Evolutionary conservation across 257 asterid genomes (phyloP), one percentile per base, ranked within the genome.

Genomic region (Rauvolfia tetraphylla): DNA sequence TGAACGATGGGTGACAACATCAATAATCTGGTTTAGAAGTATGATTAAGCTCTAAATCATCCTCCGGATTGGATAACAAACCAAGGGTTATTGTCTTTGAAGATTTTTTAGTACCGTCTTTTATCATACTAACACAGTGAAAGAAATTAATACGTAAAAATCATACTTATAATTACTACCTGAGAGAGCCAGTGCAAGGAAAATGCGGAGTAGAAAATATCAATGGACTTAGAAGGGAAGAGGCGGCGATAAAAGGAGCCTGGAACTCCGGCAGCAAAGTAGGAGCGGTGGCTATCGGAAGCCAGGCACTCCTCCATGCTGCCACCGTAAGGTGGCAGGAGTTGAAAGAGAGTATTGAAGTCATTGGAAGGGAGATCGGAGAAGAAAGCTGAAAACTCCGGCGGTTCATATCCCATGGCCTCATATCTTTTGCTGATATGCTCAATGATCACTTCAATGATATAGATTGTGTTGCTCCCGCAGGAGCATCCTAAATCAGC

Each of bases 111-210:
- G 4, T n/a, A n/a, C n/a, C n/a, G n/a, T n/a, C n/a, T n/a, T n/a
- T n/a, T n/a, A n/a, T n/a, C n/a, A n/a, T n/a, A n/a, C n/a, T n/a
- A n/a, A n/a, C n/a, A n/a, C n/a, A n/a, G n/a, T n/a, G n/a, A n/a
- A n/a, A n/a, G n/a, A n/a, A n/a, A n/a, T n/a, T n/a, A n/a, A n/a
- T n/a, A n/a, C n/a, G n/a, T n/a, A n/a, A n/a, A n/a, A n/a, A n/a
- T 53, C 7, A 46, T 46, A 7, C 51, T 46, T 46, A 11, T 46
- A 46, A 46, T 11, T 46, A 5, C 51, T 4, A 94, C 99, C 96
- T 91, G 98, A 80, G 99, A 95, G n/a, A 95, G 95, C 99, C 99
- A 95, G 85, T 95, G 99, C 87, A 95, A 73, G 29, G 98, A 93
- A 74, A 93, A 93, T 0, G 99, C 98, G 0, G 98, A 95, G 68